Evolutionary conservation across 176 grass and related monocot genomes (phyloP), one percentile per base, ranked within the genome.

Genomic region (Chloris gayana): DNA sequence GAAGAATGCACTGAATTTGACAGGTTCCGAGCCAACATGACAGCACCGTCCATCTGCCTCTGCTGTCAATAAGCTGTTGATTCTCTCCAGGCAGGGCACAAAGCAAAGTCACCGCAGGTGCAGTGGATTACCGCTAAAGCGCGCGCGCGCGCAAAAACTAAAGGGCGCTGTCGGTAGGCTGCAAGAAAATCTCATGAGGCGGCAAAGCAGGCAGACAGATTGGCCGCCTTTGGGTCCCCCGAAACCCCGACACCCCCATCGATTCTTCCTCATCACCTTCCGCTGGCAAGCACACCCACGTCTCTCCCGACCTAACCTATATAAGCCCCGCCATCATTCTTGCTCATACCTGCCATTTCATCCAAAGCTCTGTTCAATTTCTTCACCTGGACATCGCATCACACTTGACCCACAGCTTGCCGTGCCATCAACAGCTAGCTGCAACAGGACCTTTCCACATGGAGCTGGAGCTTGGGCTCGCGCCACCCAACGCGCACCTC

Each of bases 381-480:
- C 76, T 72, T 32, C 86, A 37, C 35, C 15, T 12, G n/a, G 17
- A 22, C 47, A 19, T 29, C 38, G 38, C 75, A 68, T 15, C 75
- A 38, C 50, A 47, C 2, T 59, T 53, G 56, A 31, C 74, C 34
- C 21, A 29, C 32, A 22, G 18, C 41, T 2, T n/a, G n/a, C n/a
- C 44, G 44, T 2, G 44, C 13, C 44, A 45, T 2, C 6, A 45
- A 9, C 42, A 21, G 37, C 42, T 9, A 37, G 19, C 34, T 46
- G 14, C 57, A 63, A 29, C 27, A 14, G 10, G 1, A 37, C 19
- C 29, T 14, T 14, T 15, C 54, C 34, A 22, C 27, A 91, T 98
- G 95, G 92, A 98, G 85, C 80, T 98, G 85, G 95, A 94, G 81
- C 90, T 98, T 11, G 94, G 86, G 57, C 86, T 97, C 27, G 95